These are phyloP conservation scores for Leccinum pellstonianum DNA, from an alignment of 768 basidiomycete species.

Conservation along the genomic window DNA sequence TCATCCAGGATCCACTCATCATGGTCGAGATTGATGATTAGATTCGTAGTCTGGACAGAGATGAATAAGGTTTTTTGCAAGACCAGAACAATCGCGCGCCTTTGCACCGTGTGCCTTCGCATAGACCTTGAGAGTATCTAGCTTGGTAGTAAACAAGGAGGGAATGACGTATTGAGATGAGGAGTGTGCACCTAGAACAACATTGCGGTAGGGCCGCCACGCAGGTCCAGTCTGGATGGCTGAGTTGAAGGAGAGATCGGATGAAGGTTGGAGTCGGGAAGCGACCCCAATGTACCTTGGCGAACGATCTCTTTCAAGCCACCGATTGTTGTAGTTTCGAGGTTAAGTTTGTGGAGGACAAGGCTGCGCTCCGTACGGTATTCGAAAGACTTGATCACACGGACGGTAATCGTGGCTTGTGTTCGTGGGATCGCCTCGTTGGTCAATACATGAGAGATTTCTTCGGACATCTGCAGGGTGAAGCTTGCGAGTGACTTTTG, in stretches of 20 bases:
- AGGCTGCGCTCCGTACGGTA: constrained; percentile 88
- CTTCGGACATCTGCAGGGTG: constrained; percentile 29
- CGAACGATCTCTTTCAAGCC: constrained; percentile 70
- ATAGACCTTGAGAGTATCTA: constrained; percentile 94
- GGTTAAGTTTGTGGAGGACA: constrained; percentile 78
- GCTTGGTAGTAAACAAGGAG: constrained; percentile 4
- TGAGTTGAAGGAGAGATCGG: constrained; percentile 31
- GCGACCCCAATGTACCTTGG: constrained; percentile 48
- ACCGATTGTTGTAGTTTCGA: constrained; percentile 75
- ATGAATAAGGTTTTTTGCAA: background rate
- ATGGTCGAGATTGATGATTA: constrained; percentile 96
- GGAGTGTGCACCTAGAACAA: constrained; percentile 55
- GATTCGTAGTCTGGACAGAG: constrained; percentile 76
- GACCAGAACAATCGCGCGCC: constrained; percentile 38
- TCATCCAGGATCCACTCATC: constrained; percentile 90
- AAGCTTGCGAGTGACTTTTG: background rate
- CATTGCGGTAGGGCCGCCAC: constrained; percentile 87
- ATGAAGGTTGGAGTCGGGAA: background rate
- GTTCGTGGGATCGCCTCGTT: constrained; percentile 68
- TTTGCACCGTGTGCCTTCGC: constrained; percentile 94
- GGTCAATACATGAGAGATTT: constrained; percentile 48
- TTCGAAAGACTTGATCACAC: constrained; percentile 93
- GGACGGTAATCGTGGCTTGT: constrained; percentile 82
- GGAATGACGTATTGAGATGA: background rate
- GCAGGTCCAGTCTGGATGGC: constrained; percentile 71